Conservation (phyloP, 1,284 basidiomycete genomes). For the Irpex sp. region DNA sequence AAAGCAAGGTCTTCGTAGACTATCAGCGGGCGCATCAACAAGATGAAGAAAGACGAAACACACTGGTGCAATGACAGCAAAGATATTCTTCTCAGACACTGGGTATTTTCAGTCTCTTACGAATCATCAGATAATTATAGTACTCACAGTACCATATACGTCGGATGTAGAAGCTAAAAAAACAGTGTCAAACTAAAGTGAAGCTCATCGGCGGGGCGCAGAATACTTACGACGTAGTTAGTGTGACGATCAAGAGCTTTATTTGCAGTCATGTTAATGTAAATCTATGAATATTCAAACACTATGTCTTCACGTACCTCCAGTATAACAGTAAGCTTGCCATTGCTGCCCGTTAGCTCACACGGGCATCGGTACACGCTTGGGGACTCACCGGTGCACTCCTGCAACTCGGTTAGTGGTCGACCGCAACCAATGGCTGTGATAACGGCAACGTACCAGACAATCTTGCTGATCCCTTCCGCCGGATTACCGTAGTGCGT, state of each 20-base stretch:
- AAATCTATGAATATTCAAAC: neutral
- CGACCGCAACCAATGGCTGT: neutral
- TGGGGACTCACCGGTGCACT: neutral
- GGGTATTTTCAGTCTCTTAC: neutral
- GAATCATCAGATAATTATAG: neutral
- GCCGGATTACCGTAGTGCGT: constrained; percentile 1
- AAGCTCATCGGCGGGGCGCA: neutral
- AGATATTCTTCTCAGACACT: constrained; percentile 2
- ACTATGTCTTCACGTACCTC: neutral
- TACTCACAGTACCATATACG: constrained; percentile 3
- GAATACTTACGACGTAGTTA: constrained; percentile 9
- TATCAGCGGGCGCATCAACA: neutral
- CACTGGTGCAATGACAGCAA: neutral
- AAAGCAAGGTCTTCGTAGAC: neutral
- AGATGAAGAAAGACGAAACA: neutral
- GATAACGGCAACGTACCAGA: neutral
- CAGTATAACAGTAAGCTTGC: neutral
- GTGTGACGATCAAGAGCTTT: constrained; percentile 8
- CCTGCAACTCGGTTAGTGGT: neutral
- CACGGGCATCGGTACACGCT: neutral
- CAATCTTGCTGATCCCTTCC: constrained; percentile 1
- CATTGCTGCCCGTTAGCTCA: neutral
- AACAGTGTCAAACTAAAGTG: neutral
- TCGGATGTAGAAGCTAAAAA: neutral
- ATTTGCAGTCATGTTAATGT: neutral